Evolutionary conservation across 768 basidiomycete genomes (phyloP), one percentile per base, ranked within the genome.

Genomic region (Cystofilobasidium bisporidii): DNA sequence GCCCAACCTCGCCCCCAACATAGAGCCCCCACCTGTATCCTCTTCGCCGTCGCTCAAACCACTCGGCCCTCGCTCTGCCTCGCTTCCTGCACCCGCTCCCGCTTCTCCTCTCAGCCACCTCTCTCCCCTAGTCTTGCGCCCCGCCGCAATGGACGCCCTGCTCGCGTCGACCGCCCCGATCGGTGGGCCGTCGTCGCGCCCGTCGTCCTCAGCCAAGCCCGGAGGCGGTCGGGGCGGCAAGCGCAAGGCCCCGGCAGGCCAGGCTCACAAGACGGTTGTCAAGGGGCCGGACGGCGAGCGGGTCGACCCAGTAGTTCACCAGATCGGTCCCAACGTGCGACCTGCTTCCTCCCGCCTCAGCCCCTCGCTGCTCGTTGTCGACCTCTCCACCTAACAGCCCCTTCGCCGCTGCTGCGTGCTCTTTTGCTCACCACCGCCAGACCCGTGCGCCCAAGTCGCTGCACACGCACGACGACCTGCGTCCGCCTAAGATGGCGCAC

Each of bases 81-180:
- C n/a, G n/a, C n/a, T n/a, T n/a, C n/a, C n/a, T n/a, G n/a, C n/a
- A n/a, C n/a, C n/a, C n/a, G n/a, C n/a, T n/a, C n/a, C n/a, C n/a
- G n/a, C n/a, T n/a, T n/a, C n/a, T n/a, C n/a, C n/a, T n/a, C n/a
- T n/a, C n/a, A n/a, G n/a, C n/a, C n/a, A n/a, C n/a, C n/a, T n/a
- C n/a, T n/a, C n/a, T n/a, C n/a, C n/a, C n/a, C n/a, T n/a, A n/a
- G n/a, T n/a, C n/a, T n/a, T n/a, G n/a, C n/a, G n/a, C n/a, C n/a
- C n/a, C n/a, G n/a, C n/a, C n/a, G n/a, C n/a, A n/a, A 69, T 69
- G 67, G 67, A 69, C 63, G 43, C 36, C 57, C 67, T 69, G 30
- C 38, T 69, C 26, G 57, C 61, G 12, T 47, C 62, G 30, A n/a
- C 55, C 12, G 41, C 61, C 1, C 67, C 67, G 10, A 63, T 69